A percentile compares a stretch with the other conserved stretches of the same genome.
phyloP scores from a whole-genome alignment of 352 stramenopile genomes.

The Globisporangium abappressorium region DNA sequence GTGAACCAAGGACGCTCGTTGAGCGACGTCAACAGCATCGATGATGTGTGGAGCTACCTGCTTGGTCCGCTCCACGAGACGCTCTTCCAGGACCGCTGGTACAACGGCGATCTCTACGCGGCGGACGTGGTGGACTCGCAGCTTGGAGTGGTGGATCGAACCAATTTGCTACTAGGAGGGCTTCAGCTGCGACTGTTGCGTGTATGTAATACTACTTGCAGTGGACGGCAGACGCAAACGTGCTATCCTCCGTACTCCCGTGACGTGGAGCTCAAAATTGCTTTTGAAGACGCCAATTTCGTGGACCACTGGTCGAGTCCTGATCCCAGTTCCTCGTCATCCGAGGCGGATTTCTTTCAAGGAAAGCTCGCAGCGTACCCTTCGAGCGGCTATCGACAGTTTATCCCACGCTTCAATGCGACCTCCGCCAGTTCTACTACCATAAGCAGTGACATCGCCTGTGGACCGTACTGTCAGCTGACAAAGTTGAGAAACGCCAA shows the following conservation, averaged over 20 bases:
- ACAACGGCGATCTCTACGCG: slow-evolving; percentile 51
- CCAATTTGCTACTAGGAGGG: slow-evolving; percentile 57
- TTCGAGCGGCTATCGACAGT: slow-evolving; percentile 19
- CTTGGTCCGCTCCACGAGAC: slow-evolving; percentile 32
- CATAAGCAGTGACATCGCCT: slow-evolving; percentile 1
- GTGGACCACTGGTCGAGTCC: slow-evolving; percentile 32
- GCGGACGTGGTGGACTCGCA: slow-evolving; percentile 41
- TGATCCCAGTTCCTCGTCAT: slow-evolving; percentile 1
- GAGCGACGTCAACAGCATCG: slow-evolving; percentile 31
- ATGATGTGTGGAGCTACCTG: slow-evolving; percentile 59
- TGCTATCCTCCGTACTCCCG: slow-evolving; percentile 42
- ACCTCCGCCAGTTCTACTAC: slow-evolving; percentile 2
- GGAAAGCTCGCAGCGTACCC: slow-evolving; percentile 42
- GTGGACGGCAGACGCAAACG: background rate
- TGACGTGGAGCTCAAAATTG: slow-evolving; percentile 21
- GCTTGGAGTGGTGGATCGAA: slow-evolving; percentile 42
- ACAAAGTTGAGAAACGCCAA: slow-evolving; percentile 23
- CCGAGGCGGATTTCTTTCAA: slow-evolving; percentile 14
- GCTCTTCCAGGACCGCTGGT: slow-evolving; percentile 54
- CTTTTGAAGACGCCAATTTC: slow-evolving; percentile 16
- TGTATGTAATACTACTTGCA: slow-evolving; percentile 29
- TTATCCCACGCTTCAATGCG: slow-evolving; percentile 20
- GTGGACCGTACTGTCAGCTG: slow-evolving; percentile 39
- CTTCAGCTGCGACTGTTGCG: slow-evolving; percentile 52
- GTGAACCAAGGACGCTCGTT: slow-evolving; percentile 20